Evolutionary conservation across 768 basidiomycete genomes (phyloP).

Genomic region (Boletus reticulatus): DNA sequence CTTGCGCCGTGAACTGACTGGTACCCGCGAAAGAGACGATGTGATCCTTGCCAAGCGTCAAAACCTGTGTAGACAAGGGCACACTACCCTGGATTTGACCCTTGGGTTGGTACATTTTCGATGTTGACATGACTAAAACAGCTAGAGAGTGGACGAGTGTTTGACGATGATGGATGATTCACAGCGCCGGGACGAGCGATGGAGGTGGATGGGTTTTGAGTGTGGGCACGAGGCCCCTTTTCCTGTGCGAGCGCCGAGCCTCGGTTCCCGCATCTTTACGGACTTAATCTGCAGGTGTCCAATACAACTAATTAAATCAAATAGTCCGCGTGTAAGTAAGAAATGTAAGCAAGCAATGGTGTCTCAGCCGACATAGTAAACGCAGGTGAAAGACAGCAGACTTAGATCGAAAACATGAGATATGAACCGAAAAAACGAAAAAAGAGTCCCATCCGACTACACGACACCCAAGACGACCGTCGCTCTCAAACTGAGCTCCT

Average conservation of each 20-base stretch:
- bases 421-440: not conserved
- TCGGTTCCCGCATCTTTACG: not conserved
- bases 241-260: not conserved
- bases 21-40: constrained; percentile 49
- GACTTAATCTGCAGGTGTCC: no score
- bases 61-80: constrained; percentile 12
- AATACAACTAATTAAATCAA: no score
- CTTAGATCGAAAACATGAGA: constrained; percentile 6
- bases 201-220: no score
- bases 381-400: not conserved
- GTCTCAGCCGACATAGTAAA: not conserved
- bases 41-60: constrained; percentile 30
- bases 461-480: constrained; percentile 79
- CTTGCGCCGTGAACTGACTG: constrained; percentile 53
- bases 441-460: constrained; percentile 26
- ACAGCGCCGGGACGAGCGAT: no score
- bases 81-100: not conserved
- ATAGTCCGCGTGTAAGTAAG: not conserved
- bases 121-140: constrained; percentile 1
- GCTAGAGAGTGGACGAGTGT: no score
- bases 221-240: not conserved
- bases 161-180: no score
- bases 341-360: not conserved
- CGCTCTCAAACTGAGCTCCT: constrained; percentile 66
- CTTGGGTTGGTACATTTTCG: not conserved